Percentiles rank a stretch among this genome's conserved stretches.
Evolutionary conservation across 768 basidiomycete genomes (phyloP).

Genomic region (Leccinum sublutescens): DNA sequence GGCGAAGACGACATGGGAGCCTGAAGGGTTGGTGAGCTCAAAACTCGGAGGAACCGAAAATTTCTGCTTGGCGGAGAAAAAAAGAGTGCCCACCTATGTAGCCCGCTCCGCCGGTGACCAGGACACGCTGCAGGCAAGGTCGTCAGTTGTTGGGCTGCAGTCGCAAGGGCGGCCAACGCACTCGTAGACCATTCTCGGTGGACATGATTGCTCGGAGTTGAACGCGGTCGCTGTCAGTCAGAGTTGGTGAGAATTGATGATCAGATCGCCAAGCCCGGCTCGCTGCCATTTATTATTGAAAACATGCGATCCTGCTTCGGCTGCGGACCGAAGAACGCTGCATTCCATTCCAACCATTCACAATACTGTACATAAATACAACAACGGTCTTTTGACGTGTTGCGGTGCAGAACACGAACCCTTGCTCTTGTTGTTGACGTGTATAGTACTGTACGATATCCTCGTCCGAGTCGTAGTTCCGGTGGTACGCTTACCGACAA

Average conservation of each 20-base stretch:
- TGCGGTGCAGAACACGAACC: neutral
- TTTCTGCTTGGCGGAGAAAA: neutral
- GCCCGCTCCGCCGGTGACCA: slow-evolving; percentile 81
- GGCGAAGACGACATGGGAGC: slow-evolving; percentile 89
- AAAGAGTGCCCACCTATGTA: slow-evolving; percentile 67
- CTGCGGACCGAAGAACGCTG: neutral
- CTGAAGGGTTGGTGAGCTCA: slow-evolving; percentile 38
- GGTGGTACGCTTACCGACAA: neutral
- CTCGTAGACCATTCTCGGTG: slow-evolving; percentile 41
- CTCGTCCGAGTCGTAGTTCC: no score
- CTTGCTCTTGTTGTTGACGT: neutral
- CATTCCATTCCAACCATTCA: neutral
- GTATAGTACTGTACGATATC: no score
- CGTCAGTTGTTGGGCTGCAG: slow-evolving; percentile 7
- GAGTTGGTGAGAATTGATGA: slow-evolving; percentile 2
- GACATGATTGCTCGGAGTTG: slow-evolving; percentile 23
- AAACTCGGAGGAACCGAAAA: slow-evolving; percentile 4
- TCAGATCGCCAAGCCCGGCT: slow-evolving; percentile 2
- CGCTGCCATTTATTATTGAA: slow-evolving; percentile 4
- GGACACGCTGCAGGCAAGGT: slow-evolving; percentile 46
- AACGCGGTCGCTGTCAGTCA: neutral
- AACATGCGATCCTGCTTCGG: slow-evolving; percentile 12
- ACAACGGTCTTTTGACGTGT: no score
- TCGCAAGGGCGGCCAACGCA: slow-evolving; percentile 32
- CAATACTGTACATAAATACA: neutral